A percentile compares a stretch with the other conserved stretches of the same genome.
Evolutionary conservation across 164 flowering plant species (phyloP).

Genomic region (Berberis vulgaris): DNA sequence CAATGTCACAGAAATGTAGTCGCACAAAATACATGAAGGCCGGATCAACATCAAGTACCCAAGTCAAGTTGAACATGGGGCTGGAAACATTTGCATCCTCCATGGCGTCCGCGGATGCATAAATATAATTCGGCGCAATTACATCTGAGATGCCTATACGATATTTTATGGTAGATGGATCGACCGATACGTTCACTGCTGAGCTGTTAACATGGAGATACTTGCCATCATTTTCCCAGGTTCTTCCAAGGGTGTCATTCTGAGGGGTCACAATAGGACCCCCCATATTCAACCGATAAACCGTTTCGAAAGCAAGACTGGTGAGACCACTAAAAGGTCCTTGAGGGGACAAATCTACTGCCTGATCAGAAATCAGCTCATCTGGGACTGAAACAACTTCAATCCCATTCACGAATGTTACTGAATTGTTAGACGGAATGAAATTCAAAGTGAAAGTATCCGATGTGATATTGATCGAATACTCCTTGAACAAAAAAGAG

Average conservation of each 20-base stretch:
- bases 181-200: conserved; percentile 15
- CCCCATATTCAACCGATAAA: conserved; percentile 30
- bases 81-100: conserved; percentile 44
- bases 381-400: conserved; percentile 32
- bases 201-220: conserved; percentile 27
- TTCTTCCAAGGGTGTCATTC: conserved; percentile 36
- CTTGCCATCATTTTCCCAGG: conserved; percentile 26
- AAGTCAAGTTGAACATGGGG: conserved; percentile 73
- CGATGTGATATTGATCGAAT: conserved; percentile 23
- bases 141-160: conserved; percentile 34
- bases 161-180: conserved; percentile 26
- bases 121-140: conserved; percentile 77
- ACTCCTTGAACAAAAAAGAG: conserved; percentile 26
- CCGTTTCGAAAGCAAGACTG: conserved; percentile 22
- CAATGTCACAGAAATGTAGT: conserved; percentile 83
- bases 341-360: conserved; percentile 5
- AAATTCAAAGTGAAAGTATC: conserved; percentile 17
- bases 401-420: conserved; percentile 27
- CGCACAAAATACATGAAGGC: conserved; percentile 61
- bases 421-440: conserved; percentile 22
- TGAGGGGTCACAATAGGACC: conserved; percentile 29
- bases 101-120: conserved; percentile 80
- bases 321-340: conserved; percentile 20
- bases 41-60: conserved; percentile 75
- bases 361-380: conserved; percentile 26